Evolutionary conservation across 2,329 filamentous ascomycete genomes (phyloP), one percentile per base, ranked within the genome.

Genomic region (Xylaria sp.): DNA sequence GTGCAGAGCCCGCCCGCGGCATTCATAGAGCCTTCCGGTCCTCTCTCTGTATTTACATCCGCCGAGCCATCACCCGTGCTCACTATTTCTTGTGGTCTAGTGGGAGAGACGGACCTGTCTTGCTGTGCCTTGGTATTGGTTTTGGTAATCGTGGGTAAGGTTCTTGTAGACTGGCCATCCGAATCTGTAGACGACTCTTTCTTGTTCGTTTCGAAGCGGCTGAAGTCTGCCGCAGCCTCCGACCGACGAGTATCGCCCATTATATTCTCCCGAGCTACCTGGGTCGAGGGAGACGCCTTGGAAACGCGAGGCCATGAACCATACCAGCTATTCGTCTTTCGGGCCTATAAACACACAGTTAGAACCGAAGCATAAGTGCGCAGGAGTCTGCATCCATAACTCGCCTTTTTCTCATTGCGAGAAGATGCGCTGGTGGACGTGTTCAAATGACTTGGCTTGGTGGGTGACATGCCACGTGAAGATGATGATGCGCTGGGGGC

Each of bases 181-280:
- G 74, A 72, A 51, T 77, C 72, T 31, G 70, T 74, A 33, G 70
- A 67, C 14, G 64, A 57, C 37, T 78, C 77, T 45, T 67, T 69
- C 65, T 75, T 83, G 61, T 76, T 82, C 11, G 75, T 68, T 3
- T 85, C 84, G 62, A 82, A 87, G 45, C 82, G 81, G 57, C 79
- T 79, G 33, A 87, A 77, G 67, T 87, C 83, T 3, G 82, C 76
- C 0, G 77, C 69, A 8, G 77, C 77, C n/a, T 71, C 76, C 1
- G 83, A 76, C 60, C 79, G 81, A 50, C 82, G 74, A 2, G 83
- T 86, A 50, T 82, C 84, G 31, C 85, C 87, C 47, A 85, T 75
- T 28, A 89, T 88, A 12, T 83, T 86, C 72, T 89, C 87, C 66
- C 80, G 81, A 3, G 85, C 85, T 46, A 89, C 77, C 54, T 86